Evolutionary conservation across 1,139 yeast genomes (phyloP), one percentile per base, ranked within the genome.

Genomic region (Pichia cactophila): DNA sequence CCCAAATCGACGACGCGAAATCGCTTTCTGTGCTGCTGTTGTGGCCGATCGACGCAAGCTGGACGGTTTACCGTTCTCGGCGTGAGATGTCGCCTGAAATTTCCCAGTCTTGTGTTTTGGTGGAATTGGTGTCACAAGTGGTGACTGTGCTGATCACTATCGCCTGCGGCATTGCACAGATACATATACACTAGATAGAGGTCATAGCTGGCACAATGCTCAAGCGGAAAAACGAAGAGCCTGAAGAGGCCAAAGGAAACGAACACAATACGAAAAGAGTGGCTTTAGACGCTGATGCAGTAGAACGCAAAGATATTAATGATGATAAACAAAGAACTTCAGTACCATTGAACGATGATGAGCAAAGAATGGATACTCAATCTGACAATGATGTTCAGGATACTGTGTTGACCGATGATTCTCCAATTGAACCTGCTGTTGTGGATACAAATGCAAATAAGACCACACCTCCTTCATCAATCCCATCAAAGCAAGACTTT

Each of bases 211-310:
- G 12, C 3, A 31, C 38, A 42, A 72, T 77, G 69, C 71, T 81
- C 62, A 85, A 85, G 63, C 75, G 94, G 53, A 83, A 83, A 70
- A 83, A 80, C 67, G 89, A 84, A 56, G 84, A 78, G 37, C 61
- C 57, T 33, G 69, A 63, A 45, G 52, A 49, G 33, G 44, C 53
- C 14, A 50, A 51, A 29, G 52, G 50, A 17, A 39, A 49, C 26
- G 64, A 59, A 44, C 69, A 61, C 42, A 61, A 65, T 57, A 54
- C 57, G 51, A 85, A 85, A 60, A 70, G 94, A 50, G 84, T 83
- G 9, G 92, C 94, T 1, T 73, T 85, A 58, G 89, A 84, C 54
- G 77, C 79, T 38, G 82, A 77, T 47, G 64, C 74, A 58, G 63
- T 65, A 7, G 62, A 58, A 41, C 58, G 50, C 38, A 56, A 58